Evolutionary conservation across 2,329 filamentous ascomycete species (phyloP).

Genomic region (Colletotrichum caudatum): DNA sequence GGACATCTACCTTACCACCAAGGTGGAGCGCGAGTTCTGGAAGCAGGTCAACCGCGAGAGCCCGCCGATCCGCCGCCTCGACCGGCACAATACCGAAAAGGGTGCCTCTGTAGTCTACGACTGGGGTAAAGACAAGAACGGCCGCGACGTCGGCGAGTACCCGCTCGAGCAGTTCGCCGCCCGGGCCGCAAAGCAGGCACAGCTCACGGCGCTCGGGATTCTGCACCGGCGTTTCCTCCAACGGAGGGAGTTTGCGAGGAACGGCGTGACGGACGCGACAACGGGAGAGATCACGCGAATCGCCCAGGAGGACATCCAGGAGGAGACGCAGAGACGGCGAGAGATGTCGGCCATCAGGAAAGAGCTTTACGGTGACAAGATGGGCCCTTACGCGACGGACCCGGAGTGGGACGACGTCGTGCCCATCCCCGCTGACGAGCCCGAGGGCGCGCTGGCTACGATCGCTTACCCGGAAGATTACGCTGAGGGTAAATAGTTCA

Average conservation of each 20-base stretch:
- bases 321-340: slow-evolving; percentile 60
- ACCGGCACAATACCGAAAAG: slow-evolving; percentile 36
- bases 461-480: slow-evolving; percentile 95
- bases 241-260: slow-evolving; percentile 50
- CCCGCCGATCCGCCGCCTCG: slow-evolving; percentile 61
- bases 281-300: slow-evolving; percentile 45
- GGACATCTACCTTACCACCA: slow-evolving; percentile 54
- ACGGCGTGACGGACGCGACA: slow-evolving; percentile 34
- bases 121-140: slow-evolving; percentile 66
- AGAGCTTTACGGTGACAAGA: slow-evolving; percentile 65
- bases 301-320: slow-evolving; percentile 56
- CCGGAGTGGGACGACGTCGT: slow-evolving; percentile 86
- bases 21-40: slow-evolving; percentile 69
- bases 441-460: slow-evolving; percentile 84
- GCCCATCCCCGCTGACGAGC: slow-evolving; percentile 87
- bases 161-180: slow-evolving; percentile 59
- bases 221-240: slow-evolving; percentile 59
- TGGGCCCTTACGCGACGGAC: slow-evolving; percentile 70
- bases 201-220: slow-evolving; percentile 57
- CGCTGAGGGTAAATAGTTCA: slow-evolving; percentile 71
- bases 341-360: slow-evolving; percentile 64
- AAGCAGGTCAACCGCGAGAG: slow-evolving; percentile 65
- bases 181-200: slow-evolving; percentile 56
- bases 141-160: slow-evolving; percentile 63
- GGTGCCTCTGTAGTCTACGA: slow-evolving; percentile 48